Evolutionary conservation across 2,329 filamentous ascomycete species (phyloP), one percentile per base, ranked within the genome.

Genomic region (Trichophyton equinum): DNA sequence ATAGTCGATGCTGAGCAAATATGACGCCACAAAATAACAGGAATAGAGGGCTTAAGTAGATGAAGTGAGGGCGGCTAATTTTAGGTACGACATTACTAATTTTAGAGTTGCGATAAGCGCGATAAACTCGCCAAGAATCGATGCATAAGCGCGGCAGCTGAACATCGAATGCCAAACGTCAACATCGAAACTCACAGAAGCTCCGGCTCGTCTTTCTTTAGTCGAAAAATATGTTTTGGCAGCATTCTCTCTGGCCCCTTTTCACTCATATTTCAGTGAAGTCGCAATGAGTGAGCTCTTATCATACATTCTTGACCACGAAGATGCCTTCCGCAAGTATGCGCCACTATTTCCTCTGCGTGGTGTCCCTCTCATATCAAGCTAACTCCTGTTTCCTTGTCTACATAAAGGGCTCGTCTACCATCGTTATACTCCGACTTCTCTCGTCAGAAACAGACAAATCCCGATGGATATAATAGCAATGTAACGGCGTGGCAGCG

Each of bases 361-460:
- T 38, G 9, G 18, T 49, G n/a, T 4, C 33, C 4, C 4, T 13
- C 27, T 15, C 25, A 7, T 27, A 18, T 36, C 51, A 55, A 13
- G 25, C 36, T 46, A 36, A 42, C 9, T 30, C 56, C 20, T 15
- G n/a, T 4, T 36, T 42, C 61, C 6, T 30, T 30, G 6, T 59
- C 61, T 56, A 42, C 30, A 36, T 8, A 8, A n/a, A 46, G 59
- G 60, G 33, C 30, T 40, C 88, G 91, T 57, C 80, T 96, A 11
- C 85, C 89, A 11, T 91, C 90, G 4, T 84, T 96, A 53, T 96
- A 95, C 76, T 91, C 90, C 56, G 91, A 96, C 72, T 95, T 96
- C 70, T 79, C 84, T 42, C 75, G 83, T 4, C 89, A 92, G 66
- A 81, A 81, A 67, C 83, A 81, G 44, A 83, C 88, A 22, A 95